These are phyloP conservation scores for Solanum etuberosum DNA, from an alignment of 257 asterid genomes.

Conservation along the genomic window DNA sequence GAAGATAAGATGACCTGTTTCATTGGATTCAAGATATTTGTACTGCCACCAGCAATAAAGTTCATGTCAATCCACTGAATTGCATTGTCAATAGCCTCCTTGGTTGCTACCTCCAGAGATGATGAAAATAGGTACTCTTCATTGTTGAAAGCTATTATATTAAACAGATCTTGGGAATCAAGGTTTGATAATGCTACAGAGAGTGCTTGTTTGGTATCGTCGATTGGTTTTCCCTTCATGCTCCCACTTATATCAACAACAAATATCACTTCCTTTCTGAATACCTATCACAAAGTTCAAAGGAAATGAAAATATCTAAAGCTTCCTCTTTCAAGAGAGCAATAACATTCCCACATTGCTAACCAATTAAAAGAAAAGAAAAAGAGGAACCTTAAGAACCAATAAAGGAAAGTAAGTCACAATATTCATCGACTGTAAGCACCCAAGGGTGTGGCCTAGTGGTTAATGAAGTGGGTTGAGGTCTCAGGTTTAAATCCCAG, in stretches of 20 bases:
- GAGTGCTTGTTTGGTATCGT: conserved; percentile 51
- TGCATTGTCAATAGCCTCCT: conserved; percentile 32
- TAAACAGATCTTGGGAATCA: conserved; percentile 42
- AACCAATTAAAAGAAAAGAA: neutral
- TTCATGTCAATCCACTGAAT: conserved; percentile 49
- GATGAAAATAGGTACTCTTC: conserved; percentile 45
- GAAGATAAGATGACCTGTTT: conserved; percentile 33
- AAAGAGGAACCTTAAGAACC: neutral
- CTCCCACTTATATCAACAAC: conserved; percentile 69
- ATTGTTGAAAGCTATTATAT: conserved; percentile 49
- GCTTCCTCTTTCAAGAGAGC: neutral
- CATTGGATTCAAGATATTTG: conserved; percentile 50
- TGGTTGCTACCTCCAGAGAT: conserved; percentile 44
- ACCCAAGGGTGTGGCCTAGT: neutral
- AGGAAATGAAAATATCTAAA: neutral
- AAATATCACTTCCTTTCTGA: conserved; percentile 60
- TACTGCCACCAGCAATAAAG: conserved; percentile 57
- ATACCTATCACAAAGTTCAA: conserved; percentile 23
- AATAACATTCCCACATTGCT: neutral
- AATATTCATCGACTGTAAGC: neutral
- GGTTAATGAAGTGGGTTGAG: neutral
- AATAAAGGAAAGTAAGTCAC: neutral
- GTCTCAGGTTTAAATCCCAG: neutral
- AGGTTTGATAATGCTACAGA: conserved; percentile 49
- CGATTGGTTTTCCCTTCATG: conserved; percentile 55